phyloP scores from a whole-genome alignment of 768 basidiomycete genomes.

The Pleurotus tuber-regium region DNA sequence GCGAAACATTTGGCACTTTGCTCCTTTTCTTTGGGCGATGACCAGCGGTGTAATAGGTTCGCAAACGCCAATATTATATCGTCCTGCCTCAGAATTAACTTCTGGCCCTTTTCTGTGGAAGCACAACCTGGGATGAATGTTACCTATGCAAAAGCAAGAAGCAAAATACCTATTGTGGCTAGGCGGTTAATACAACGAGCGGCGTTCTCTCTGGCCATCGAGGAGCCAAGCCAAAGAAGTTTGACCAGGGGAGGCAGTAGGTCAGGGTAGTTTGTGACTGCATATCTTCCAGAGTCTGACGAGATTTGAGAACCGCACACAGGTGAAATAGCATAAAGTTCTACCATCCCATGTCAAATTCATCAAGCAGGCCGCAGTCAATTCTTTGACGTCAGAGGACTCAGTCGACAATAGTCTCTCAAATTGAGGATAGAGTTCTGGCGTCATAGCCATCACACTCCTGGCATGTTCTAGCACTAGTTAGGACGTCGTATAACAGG shows the following conservation, averaged over 20 bases:
- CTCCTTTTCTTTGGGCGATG: background rate
- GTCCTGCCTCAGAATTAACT: background rate
- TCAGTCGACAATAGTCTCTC: background rate
- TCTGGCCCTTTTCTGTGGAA: background rate
- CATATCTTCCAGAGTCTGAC: background rate
- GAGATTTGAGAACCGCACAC: background rate
- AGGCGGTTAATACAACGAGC: constrained; percentile 6
- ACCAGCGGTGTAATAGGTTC: background rate
- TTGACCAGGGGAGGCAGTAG: background rate
- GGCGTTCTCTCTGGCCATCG: constrained; percentile 4
- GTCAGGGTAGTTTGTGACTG: background rate
- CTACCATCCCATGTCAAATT: constrained; percentile 10
- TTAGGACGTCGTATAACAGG: background rate
- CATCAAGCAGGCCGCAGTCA: constrained; percentile 3
- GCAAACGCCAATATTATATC: background rate
- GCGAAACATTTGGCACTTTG: constrained; percentile 4
- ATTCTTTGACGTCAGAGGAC: background rate
- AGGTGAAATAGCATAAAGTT: background rate
- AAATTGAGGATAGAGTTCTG: constrained; percentile 2
- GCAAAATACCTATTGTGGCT: constrained; percentile 1
- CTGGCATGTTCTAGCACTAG: background rate
- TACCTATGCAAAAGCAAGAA: too few species aligned
- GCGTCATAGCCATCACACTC: background rate
- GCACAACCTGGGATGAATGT: background rate
- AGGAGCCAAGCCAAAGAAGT: background rate